Evolutionary conservation across 345 rosid species (phyloP).

Genomic region (Eucalyptus tenuipes): DNA sequence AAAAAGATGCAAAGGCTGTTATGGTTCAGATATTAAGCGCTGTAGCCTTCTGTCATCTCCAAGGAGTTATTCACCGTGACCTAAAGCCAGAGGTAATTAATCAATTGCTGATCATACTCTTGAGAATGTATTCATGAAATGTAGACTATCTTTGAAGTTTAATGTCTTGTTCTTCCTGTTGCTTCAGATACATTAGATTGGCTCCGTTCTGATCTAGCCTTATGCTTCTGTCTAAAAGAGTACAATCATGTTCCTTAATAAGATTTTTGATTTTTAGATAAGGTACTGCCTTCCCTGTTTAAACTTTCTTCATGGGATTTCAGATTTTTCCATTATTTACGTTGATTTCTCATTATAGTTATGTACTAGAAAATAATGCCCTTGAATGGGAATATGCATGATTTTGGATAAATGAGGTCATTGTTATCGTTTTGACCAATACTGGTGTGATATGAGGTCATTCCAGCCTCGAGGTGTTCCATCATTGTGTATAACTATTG

Average conservation of each 20-base stretch:
- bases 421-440: not conserved
- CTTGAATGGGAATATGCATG: not conserved
- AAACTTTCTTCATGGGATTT: not conserved
- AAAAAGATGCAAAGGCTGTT: slow-evolving; percentile 81
- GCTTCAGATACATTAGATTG: not conserved
- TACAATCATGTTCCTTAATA: not conserved
- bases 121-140: not conserved
- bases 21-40: slow-evolving; percentile 77
- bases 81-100: slow-evolving; percentile 90
- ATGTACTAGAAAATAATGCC: not conserved
- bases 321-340: not conserved
- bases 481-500: not conserved
- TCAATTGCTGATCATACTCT: not conserved
- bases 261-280: not conserved
- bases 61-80: slow-evolving; percentile 97
- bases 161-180: not conserved
- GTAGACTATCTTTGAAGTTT: not conserved
- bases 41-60: slow-evolving; percentile 83
- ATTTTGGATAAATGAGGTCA: not conserved
- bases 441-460: not conserved
- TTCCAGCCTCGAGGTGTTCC: not conserved
- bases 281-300: not conserved
- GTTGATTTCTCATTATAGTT: not conserved
- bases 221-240: not conserved
- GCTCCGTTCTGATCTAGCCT: not conserved